A percentile compares a stretch with the other conserved stretches of the same genome.
phyloP scores from a whole-genome alignment of 202 grass and related monocot genomes.

The Schoenoplectus triqueter region DNA sequence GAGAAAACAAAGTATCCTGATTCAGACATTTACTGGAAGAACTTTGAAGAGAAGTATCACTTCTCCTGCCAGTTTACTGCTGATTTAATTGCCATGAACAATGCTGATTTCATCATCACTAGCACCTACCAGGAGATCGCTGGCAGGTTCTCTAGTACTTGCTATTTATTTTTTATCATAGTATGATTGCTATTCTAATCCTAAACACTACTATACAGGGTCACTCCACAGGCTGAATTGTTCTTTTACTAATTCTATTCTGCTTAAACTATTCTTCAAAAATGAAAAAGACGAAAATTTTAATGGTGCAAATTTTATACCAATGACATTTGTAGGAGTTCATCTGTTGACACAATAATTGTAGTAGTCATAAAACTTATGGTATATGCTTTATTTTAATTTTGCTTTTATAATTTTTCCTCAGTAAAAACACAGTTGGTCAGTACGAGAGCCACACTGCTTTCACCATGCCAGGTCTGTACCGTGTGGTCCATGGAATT shows the following conservation, averaged over 20 bases:
- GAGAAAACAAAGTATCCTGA: constrained; percentile 99
- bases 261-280: neutral
- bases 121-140: constrained; percentile 99
- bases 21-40: constrained; percentile 96
- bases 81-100: constrained; percentile 95
- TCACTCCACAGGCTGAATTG: neutral
- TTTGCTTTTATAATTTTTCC: constrained; percentile 31
- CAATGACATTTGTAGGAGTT: neutral
- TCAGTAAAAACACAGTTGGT: constrained; percentile 95
- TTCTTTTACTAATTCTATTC: neutral
- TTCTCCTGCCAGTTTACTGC: constrained; percentile 99
- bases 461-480: constrained; percentile 86
- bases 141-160: constrained; percentile 66
- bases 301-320: neutral
- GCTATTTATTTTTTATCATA: neutral
- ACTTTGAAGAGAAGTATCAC: constrained; percentile 90
- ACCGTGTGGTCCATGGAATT: constrained; percentile 89
- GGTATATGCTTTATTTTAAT: neutral
- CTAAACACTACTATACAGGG: neutral
- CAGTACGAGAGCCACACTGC: constrained; percentile 95
- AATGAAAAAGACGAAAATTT: neutral
- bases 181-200: neutral
- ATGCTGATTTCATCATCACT: constrained; percentile 99
- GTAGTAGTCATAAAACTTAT: neutral
- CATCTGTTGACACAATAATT: neutral